Conservation (phyloP, 306 rosid species). For the Boehmeria nivea region DNA sequence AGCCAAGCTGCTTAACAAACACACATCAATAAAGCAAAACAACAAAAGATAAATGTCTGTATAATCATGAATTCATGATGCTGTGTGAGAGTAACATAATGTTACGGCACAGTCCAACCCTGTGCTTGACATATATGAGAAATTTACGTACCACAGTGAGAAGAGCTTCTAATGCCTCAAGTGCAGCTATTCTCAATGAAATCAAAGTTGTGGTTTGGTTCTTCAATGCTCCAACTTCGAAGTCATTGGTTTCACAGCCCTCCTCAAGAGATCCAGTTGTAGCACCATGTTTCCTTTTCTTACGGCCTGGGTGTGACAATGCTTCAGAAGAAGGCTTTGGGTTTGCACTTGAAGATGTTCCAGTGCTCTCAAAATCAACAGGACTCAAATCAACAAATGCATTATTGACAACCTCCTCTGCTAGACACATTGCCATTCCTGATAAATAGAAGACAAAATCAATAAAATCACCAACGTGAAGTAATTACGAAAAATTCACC, state of each 20-base stretch:
- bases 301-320: constrained; percentile 29
- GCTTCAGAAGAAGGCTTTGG: constrained; percentile 33
- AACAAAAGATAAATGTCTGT: no score
- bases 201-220: constrained; percentile 30
- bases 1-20: no score
- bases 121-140: not conserved
- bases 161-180: constrained; percentile 75
- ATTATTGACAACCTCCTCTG: constrained; percentile 57
- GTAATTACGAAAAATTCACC: no score
- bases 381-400: constrained; percentile 61
- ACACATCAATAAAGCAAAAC: no score
- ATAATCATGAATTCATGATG: no score
- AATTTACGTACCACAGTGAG: constrained; percentile 57
- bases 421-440: constrained; percentile 72
- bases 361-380: constrained; percentile 28
- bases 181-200: constrained; percentile 72
- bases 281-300: constrained; percentile 58
- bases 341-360: constrained; percentile 27
- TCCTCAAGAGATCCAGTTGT: constrained; percentile 36
- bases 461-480: not conserved
- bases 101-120: no score
- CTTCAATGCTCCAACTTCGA: constrained; percentile 31
- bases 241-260: constrained; percentile 28
- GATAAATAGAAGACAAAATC: constrained; percentile 29
- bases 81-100: no score